These are phyloP conservation scores for Russula earlei DNA, from an alignment of 768 basidiomycete species.

Conservation along the genomic window DNA sequence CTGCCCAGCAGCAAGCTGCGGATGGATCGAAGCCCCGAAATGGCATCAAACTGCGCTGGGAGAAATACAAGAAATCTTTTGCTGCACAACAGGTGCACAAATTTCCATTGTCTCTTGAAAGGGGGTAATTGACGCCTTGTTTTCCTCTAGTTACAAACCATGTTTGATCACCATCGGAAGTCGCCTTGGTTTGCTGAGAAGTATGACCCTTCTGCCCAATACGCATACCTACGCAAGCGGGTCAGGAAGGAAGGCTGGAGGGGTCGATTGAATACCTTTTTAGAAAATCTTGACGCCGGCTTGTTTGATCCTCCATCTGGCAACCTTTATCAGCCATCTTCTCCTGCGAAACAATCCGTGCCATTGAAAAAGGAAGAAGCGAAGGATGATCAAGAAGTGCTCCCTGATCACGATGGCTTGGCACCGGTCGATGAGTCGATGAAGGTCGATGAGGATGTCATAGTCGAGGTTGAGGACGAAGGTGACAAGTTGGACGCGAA, in stretches of 20 bases:
- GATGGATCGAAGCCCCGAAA: conserved; percentile 78
- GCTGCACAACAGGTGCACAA: conserved; percentile 71
- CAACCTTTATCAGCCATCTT: conserved; percentile 44
- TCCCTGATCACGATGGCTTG: conserved; percentile 21
- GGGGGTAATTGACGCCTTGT: conserved; percentile 3
- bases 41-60: conserved; percentile 77
- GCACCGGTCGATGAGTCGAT: conserved; percentile 46
- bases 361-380: conserved; percentile 36
- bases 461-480: conserved; percentile 65
- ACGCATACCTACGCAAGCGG: conserved; percentile 60
- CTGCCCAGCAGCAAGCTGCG: conserved; percentile 73
- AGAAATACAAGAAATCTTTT: conserved; percentile 92
- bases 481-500: conserved; percentile 53
- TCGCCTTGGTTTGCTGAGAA: conserved; percentile 98
- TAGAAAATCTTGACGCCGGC: conserved; percentile 74
- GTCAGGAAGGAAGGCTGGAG: conserved; percentile 82
- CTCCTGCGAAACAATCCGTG: conserved; percentile 42
- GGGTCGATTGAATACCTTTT: conserved; percentile 59
- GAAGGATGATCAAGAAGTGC: conserved; percentile 28
- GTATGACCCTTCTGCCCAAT: conserved; percentile 74
- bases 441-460: conserved; percentile 73
- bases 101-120: neutral
- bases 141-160: conserved; percentile 66
- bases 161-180: conserved; percentile 91
- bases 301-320: conserved; percentile 73